Percentiles rank a stretch among this genome's conserved stretches.
Evolutionary conservation across 2,329 filamentous ascomycete species (phyloP).

Genomic region (Dactylellina parvicollis): DNA sequence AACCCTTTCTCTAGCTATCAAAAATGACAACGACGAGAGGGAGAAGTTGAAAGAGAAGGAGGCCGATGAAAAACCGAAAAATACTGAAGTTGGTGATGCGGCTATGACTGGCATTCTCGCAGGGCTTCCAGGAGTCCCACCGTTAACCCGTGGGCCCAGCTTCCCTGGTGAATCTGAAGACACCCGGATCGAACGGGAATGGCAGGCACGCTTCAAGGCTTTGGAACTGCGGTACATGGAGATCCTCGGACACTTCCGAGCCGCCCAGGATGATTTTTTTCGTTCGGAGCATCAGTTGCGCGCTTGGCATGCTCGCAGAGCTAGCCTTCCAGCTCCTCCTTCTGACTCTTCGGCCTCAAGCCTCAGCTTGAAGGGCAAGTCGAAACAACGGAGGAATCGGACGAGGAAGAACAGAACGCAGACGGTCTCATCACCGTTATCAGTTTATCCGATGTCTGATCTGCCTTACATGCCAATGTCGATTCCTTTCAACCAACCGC

Average conservation of each 20-base stretch:
- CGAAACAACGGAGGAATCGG: slow-evolving; percentile 61
- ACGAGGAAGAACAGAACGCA: slow-evolving; percentile 62
- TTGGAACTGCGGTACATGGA: slow-evolving; percentile 65
- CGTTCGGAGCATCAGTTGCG: slow-evolving; percentile 52
- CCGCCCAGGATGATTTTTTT: slow-evolving; percentile 58
- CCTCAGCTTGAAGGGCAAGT: slow-evolving; percentile 55
- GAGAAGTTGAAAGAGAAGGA: slow-evolving; percentile 71
- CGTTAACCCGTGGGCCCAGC: slow-evolving; percentile 37
- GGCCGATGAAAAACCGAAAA: slow-evolving; percentile 66
- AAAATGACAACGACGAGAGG: slow-evolving; percentile 77
- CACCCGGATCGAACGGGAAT: slow-evolving; percentile 64
- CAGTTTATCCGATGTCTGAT: slow-evolving; percentile 62
- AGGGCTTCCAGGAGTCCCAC: slow-evolving; percentile 26
- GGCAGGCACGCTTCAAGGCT: slow-evolving; percentile 67
- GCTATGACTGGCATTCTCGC: slow-evolving; percentile 15
- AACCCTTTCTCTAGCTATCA: slow-evolving; percentile 75
- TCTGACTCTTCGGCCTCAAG: slow-evolving; percentile 24
- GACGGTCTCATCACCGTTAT: slow-evolving; percentile 59
- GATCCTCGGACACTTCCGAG: slow-evolving; percentile 48
- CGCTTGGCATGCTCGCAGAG: slow-evolving; percentile 60
- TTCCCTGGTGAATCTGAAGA: slow-evolving; percentile 64
- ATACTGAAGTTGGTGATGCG: slow-evolving; percentile 55
- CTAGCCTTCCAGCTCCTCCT: slow-evolving; percentile 54
- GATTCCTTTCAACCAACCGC: slow-evolving; percentile 61
- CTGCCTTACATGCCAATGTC: slow-evolving; percentile 60